Percentiles rank a stretch among this genome's conserved stretches.
These are phyloP conservation scores for Sphaceloma murrayae DNA, from an alignment of 2,329 filamentous ascomycete species.

Conservation along the genomic window DNA sequence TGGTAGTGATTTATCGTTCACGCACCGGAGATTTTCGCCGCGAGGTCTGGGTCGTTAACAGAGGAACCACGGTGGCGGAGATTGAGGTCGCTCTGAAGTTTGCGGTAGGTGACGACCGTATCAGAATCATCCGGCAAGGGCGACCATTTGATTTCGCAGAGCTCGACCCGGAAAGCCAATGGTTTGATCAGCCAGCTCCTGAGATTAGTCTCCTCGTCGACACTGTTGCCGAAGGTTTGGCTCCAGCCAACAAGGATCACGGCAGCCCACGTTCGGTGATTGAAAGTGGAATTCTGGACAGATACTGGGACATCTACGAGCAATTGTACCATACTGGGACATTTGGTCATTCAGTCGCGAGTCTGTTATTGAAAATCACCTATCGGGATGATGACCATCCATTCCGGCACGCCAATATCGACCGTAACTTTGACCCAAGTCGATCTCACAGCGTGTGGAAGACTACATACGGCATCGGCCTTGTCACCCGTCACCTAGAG, in stretches of 20 bases:
- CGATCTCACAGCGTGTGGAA: neutral
- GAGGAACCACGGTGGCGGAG: neutral
- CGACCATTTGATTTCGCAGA: neutral
- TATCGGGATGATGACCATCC: neutral
- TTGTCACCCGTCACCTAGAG: neutral
- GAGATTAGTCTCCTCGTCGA: too few relatives aligned
- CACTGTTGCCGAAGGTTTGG: neutral
- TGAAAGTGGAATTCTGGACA: neutral
- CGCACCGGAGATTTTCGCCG: neutral
- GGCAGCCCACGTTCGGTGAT: neutral
- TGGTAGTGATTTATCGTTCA: neutral
- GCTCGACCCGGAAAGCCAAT: neutral
- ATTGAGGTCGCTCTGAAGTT: neutral
- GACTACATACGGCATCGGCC: neutral
- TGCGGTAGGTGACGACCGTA: neutral
- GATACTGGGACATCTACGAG: constrained; percentile 6
- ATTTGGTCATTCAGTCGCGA: neutral
- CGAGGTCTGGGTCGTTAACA: constrained; percentile 5
- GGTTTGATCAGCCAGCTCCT: too few relatives aligned
- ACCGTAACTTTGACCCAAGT: neutral
- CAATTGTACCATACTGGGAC: neutral
- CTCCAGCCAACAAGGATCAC: neutral
- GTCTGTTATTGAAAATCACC: neutral
- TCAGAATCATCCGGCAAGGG: neutral
- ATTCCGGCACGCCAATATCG: neutral